These are phyloP conservation scores for Solanum hybrid DNA, from an alignment of 305 asterid species.

Conservation along the genomic window DNA sequence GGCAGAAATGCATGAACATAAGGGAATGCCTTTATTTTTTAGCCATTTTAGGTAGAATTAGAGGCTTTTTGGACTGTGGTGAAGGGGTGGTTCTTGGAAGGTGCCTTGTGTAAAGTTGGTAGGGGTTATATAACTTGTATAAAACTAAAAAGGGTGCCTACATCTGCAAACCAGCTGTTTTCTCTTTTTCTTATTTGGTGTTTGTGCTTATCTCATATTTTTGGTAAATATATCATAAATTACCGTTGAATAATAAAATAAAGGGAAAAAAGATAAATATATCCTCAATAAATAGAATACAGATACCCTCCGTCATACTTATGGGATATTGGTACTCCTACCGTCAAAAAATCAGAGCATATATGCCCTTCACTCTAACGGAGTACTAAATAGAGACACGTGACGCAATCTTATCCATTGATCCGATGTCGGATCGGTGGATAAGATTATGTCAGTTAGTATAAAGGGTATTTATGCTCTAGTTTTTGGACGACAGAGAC, in stretches of 20 bases:
- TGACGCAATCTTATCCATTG: too few species aligned
- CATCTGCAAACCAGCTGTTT: constrained; percentile 10
- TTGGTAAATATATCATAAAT: neutral
- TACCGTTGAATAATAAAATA: neutral
- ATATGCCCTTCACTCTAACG: too few species aligned
- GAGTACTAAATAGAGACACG: too few species aligned
- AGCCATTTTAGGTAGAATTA: neutral
- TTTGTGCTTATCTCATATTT: neutral
- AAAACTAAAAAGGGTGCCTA: neutral
- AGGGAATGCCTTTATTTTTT: constrained; percentile 9
- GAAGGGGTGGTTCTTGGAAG: constrained; percentile 54
- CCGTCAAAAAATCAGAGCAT: too few species aligned
- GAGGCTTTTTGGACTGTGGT: neutral
- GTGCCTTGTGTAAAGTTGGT: constrained; percentile 46
- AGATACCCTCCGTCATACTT: too few species aligned
- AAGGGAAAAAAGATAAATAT: neutral
- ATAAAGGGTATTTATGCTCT: too few species aligned
- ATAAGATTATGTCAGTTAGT: too few species aligned
- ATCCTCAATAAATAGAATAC: too few species aligned
- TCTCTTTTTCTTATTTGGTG: neutral
- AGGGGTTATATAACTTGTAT: constrained; percentile 18
- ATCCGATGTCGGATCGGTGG: too few species aligned
- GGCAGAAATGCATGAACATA: constrained; percentile 16
- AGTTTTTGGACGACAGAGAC: too few species aligned
- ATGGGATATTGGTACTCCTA: accelerated